These are phyloP conservation scores for Litchi chinensis DNA, from an alignment of 345 rosid genomes.

Conservation along the genomic window DNA sequence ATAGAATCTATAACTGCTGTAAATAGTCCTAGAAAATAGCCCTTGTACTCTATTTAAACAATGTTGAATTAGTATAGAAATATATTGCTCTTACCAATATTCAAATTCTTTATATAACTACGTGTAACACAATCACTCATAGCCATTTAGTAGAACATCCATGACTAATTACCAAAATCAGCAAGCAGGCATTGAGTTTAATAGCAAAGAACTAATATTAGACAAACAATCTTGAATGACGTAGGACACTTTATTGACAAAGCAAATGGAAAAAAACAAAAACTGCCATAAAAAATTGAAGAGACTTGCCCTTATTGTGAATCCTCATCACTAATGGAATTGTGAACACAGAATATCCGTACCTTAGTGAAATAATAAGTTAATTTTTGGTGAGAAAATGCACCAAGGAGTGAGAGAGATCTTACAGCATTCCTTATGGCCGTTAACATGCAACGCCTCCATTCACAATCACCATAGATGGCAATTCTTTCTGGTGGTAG, in stretches of 20 bases:
- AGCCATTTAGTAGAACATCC: not conserved
- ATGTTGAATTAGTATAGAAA: too few relatives aligned
- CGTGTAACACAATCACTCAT: not conserved
- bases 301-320: not conserved
- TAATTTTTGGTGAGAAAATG: not conserved
- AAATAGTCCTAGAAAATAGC: too few relatives aligned
- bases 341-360: not conserved
- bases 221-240: not conserved
- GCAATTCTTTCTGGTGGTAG: constrained; percentile 80
- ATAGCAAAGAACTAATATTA: not conserved
- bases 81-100: too few relatives aligned
- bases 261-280: not conserved
- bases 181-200: not conserved
- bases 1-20: too few relatives aligned
- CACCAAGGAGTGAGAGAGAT: constrained; percentile 23
- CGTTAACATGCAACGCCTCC: constrained; percentile 60
- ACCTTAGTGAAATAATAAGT: constrained; percentile 5
- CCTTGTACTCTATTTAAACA: too few relatives aligned
- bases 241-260: not conserved
- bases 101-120: not conserved
- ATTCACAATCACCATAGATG: constrained; percentile 65
- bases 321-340: not conserved
- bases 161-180: not conserved
- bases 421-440: constrained; percentile 68
- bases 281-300: not conserved